Conservation (phyloP, 2,329 filamentous ascomycete species). For the Exserohilum rostratum region DNA sequence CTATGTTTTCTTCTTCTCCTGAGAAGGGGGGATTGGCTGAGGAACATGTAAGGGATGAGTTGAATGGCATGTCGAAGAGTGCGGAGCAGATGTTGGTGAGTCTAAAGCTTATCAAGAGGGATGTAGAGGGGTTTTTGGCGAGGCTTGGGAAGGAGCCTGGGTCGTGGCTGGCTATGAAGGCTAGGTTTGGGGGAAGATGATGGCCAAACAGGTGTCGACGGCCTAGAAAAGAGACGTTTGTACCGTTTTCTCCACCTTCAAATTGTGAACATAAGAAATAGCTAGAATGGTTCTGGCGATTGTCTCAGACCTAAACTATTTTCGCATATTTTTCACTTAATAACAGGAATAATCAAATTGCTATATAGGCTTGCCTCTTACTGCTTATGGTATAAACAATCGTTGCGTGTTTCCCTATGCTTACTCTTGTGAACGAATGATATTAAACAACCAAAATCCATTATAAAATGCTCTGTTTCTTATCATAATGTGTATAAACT, state of each 20-base stretch:
- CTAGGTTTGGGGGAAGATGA: neutral
- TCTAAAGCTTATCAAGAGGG: constrained; percentile 10
- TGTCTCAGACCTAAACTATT: too few relatives aligned
- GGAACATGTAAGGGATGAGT: constrained; percentile 11
- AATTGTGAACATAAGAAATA: neutral
- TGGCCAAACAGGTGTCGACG: neutral
- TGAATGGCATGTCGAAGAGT: constrained; percentile 11
- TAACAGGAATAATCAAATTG: too few relatives aligned
- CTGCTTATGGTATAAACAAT: too few relatives aligned
- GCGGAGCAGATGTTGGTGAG: constrained; percentile 13
- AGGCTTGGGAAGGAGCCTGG: constrained; percentile 10
- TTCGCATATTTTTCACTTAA: too few relatives aligned
- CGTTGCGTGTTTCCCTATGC: too few relatives aligned
- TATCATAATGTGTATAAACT: too few relatives aligned
- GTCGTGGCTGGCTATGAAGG: constrained; percentile 11
- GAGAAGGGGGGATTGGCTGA: constrained; percentile 7
- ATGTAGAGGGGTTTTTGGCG: constrained; percentile 10
- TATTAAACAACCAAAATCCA: too few relatives aligned
- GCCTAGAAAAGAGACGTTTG: neutral
- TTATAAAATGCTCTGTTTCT: too few relatives aligned
- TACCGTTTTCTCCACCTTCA: too few relatives aligned
- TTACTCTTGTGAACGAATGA: too few relatives aligned
- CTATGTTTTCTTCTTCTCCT: constrained; percentile 6
- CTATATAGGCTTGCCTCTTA: too few relatives aligned
- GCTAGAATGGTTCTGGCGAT: too few relatives aligned